Base-by-base conservation (phyloP, 2,329 filamentous ascomycete species). In the Colletotrichum australisinense region DNA sequence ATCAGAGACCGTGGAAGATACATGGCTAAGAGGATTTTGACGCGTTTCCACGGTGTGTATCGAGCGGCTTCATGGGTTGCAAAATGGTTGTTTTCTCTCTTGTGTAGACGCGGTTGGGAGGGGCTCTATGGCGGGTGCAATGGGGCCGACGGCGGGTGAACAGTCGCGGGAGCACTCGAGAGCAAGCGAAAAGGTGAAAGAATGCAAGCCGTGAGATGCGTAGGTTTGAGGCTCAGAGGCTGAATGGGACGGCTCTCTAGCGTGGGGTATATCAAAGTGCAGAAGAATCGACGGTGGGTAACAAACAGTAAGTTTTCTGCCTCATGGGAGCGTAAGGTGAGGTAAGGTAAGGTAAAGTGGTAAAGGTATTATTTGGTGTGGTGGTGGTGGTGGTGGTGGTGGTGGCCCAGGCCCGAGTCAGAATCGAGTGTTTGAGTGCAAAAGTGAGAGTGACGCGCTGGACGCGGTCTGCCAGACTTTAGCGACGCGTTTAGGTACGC, bases 1-100 rank as follows among this genome's bases (percentile, higher is more conserved):
- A 98, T 93, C 76, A 98, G 89, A 76, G 91, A 90, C 76, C 97
- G 94, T 80, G 96, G 97, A 76, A 99, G 93, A 92, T 98, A 97
- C 97, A 99, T 99, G 82, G 79, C 75, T 78, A 74, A 55, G 63
- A 76, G 59, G 69, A 75, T 67, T 73, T 76, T 60, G 75, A 80
- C 80, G 80, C 80, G 83, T 83, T 76, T 78, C 74, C 75, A 77
- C 65, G 56, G 35, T 30, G 16, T 63, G 46, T 76, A 70, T 78
- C 80, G 79, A 73, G 76, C 65, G 77, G 74, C 80, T 79, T 80
- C 82, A 83, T 84, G 76, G 76, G 77, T 73, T 74, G 75, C 53
- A 59, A 55, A 63, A 42, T 42, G 22, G 55, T 52, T 38, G 24
- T 68, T 28, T 30, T 53, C 22, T 52, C 35, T 56, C 32, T 42